These are phyloP conservation scores for Bertia moriformis DNA, from an alignment of 2,329 filamentous ascomycete species.

Conservation along the genomic window DNA sequence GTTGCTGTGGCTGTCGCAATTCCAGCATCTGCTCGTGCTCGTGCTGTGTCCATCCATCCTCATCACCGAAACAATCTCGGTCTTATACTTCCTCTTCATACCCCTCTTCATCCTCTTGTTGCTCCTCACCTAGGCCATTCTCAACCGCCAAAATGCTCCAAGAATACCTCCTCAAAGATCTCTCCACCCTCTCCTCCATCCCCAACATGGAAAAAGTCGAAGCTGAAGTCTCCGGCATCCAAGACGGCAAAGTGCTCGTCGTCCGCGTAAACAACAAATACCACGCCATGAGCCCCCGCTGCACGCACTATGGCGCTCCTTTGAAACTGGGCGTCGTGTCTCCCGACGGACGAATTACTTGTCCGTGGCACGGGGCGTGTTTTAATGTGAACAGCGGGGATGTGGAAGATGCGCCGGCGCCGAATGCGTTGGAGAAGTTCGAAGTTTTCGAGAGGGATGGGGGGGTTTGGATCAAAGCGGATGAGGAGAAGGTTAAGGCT, in stretches of 20 bases:
- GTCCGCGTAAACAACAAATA: constrained; percentile 64
- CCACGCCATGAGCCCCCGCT: constrained; percentile 70
- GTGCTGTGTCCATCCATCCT: constrained; percentile 10
- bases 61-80: neutral
- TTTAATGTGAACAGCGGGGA: constrained; percentile 83
- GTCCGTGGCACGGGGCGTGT: constrained; percentile 95
- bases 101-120: neutral
- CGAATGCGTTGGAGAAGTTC: constrained; percentile 75
- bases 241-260: constrained; percentile 73
- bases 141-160: constrained; percentile 25
- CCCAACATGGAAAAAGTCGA: constrained; percentile 74
- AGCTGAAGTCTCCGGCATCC: constrained; percentile 77
- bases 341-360: constrained; percentile 69
- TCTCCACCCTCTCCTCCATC: constrained; percentile 55
- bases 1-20: constrained; percentile 10
- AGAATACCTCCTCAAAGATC: constrained; percentile 60
- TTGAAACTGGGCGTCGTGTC: constrained; percentile 75
- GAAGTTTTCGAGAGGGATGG: constrained; percentile 69
- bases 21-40: constrained; percentile 8
- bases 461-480: constrained; percentile 69
- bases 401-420: constrained; percentile 83
- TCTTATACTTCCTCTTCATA: neutral
- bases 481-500: constrained; percentile 63
- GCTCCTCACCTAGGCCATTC: neutral
- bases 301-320: constrained; percentile 85